These are phyloP conservation scores for Podosphaera fusca DNA, from an alignment of 2,329 filamentous ascomycete species.

Conservation along the genomic window DNA sequence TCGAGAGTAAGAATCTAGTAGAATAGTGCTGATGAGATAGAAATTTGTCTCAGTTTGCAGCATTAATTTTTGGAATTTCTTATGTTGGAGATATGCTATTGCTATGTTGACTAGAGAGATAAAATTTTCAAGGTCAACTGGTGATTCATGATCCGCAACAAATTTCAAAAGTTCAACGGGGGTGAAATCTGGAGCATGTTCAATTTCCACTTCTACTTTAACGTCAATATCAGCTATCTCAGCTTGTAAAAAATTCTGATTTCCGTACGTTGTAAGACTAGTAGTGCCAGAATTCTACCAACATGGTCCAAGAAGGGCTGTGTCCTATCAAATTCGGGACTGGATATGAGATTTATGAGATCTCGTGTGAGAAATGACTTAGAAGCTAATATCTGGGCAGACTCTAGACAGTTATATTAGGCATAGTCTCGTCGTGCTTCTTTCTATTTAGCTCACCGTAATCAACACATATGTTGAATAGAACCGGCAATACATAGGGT, in stretches of 20 bases:
- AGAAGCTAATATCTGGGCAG: constrained; percentile 31
- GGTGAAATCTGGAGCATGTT: constrained; percentile 20
- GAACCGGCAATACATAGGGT: constrained; percentile 32
- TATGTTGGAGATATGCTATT: constrained; percentile 30
- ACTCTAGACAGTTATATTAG: constrained; percentile 18
- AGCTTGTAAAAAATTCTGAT: neutral
- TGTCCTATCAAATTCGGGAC: constrained; percentile 21
- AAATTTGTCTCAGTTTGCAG: constrained; percentile 19
- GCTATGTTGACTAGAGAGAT: constrained; percentile 27
- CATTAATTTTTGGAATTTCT: constrained; percentile 23
- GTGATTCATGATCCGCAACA: constrained; percentile 20
- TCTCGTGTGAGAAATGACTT: constrained; percentile 25
- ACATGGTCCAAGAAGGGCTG: constrained; percentile 25
- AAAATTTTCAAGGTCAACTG: constrained; percentile 30
- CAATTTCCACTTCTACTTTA: constrained; percentile 11
- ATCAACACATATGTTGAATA: constrained; percentile 40
- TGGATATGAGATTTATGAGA: constrained; percentile 26
- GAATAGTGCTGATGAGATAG: constrained; percentile 24
- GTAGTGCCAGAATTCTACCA: constrained; percentile 31
- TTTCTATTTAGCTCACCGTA: constrained; percentile 24
- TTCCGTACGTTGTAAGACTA: constrained; percentile 25
- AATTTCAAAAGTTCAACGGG: constrained; percentile 27
- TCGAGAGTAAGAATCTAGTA: constrained; percentile 24
- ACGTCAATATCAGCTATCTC: neutral
- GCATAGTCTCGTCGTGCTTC: neutral